Percentiles rank a stretch among this genome's conserved stretches.
These are phyloP conservation scores for Aspergillus intermedius DNA, from an alignment of 2,329 filamentous ascomycete genomes.

Conservation along the genomic window DNA sequence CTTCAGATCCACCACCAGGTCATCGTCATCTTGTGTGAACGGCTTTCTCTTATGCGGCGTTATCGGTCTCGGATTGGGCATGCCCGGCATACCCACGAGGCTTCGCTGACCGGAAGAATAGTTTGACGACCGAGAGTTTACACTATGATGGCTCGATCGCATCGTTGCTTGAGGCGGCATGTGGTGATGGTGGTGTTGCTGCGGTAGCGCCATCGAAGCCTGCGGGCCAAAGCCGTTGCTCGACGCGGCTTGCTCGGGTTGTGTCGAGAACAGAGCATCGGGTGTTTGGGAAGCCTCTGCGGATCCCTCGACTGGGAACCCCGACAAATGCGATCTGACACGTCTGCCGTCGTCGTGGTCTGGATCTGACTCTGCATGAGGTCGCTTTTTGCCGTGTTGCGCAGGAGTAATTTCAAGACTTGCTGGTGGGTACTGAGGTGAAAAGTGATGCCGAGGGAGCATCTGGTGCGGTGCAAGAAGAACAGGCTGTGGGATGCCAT, in stretches of 20 bases:
- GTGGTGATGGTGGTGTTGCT: slow-evolving; percentile 73
- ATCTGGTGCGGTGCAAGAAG: slow-evolving; percentile 28
- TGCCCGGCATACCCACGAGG: slow-evolving; percentile 77
- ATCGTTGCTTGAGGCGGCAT: slow-evolving; percentile 67
- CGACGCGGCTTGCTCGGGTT: slow-evolving; percentile 22
- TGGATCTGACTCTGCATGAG: slow-evolving; percentile 25
- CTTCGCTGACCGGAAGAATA: slow-evolving; percentile 62
- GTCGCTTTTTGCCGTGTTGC: slow-evolving; percentile 30
- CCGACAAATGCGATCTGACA: slow-evolving; percentile 25
- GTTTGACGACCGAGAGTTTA: slow-evolving; percentile 36
- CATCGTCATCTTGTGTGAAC: slow-evolving; percentile 88
- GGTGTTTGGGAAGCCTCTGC: slow-evolving; percentile 26
- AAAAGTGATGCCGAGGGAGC: slow-evolving; percentile 25
- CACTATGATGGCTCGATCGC: slow-evolving; percentile 57
- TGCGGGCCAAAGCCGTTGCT: slow-evolving; percentile 33
- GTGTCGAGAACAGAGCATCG: slow-evolving; percentile 30
- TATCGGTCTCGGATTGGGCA: slow-evolving; percentile 73
- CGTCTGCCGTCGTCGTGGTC: slow-evolving; percentile 19
- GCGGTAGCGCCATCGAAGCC: slow-evolving; percentile 40
- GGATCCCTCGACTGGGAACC: slow-evolving; percentile 26
- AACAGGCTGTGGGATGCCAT: slow-evolving; percentile 26
- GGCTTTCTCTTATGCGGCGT: slow-evolving; percentile 86
- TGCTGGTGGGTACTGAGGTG: slow-evolving; percentile 28
- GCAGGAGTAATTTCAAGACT: slow-evolving; percentile 27
- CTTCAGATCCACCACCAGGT: slow-evolving; percentile 79